Base-by-base conservation (phyloP, 2,329 filamentous ascomycete species). In the Amauroascus niger region DNA sequence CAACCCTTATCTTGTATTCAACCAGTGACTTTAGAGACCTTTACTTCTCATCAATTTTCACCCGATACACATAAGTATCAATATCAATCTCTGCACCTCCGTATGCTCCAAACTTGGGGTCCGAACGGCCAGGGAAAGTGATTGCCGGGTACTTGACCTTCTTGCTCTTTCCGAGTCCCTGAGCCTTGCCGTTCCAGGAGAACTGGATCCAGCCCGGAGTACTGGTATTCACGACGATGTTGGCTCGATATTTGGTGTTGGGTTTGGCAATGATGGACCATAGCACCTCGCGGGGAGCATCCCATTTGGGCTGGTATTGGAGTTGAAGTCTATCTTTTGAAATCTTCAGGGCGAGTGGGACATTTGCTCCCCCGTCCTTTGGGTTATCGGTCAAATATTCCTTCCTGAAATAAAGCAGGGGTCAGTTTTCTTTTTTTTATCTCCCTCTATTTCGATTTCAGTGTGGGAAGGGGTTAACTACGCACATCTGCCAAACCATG, bases 61-160 rank as follows among this genome's bases (percentile, higher is more conserved):
- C 47, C 20, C 33, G 20, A 39, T 57, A 57, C 20, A 57, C 52
- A 40, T 52, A 57, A 13, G 41, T 43, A 33, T 57, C 55, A 22
- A 57, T 43, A 35, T 57, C 48, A 11, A 57, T 33, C 37, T 51
- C 33, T 3, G 48, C 46, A 2, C 51, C 55, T 22, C 50, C 24
- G n/a, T 57, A 57, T 13, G 55, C 55, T 6, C 55, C 55, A 28
- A 57, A 57, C 40, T 57, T 57, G 14, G 55, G 55, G 44, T 57
- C 55, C 32, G 55, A 24, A 11, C 52, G 51, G 7, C 55, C 55
- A 22, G 55, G 55, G 18, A 57, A 57, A 13, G 55, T 57, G 16
- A 52, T 57, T n/a, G 55, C 55, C 4, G 44, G 18, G 28, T 51
- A 54, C 44, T 43, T 43, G n/a, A 41, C 49, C 39, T 51, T 43